Conservation (phyloP, 345 rosid species). For the Leavenworthia alabamica region DNA sequence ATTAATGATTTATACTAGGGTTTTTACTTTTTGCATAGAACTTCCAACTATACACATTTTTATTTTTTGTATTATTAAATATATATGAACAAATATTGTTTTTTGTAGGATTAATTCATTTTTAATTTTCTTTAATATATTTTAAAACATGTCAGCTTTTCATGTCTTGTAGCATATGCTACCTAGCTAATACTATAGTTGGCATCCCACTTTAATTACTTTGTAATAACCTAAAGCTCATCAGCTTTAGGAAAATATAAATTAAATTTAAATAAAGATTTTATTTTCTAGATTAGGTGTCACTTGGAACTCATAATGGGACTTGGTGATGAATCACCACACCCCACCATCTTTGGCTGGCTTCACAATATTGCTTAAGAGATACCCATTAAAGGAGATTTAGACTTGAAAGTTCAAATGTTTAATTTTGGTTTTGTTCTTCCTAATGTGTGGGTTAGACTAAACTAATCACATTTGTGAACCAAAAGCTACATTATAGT, state of each 20-base stretch:
- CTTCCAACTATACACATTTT: not conserved
- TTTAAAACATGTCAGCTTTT: no score
- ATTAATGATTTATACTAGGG: no score
- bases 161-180: no score
- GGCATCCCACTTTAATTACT: slow-evolving; percentile 16
- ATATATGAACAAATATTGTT: not conserved
- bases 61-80: not conserved
- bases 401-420: slow-evolving; percentile 42
- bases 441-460: slow-evolving; percentile 53
- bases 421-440: slow-evolving; percentile 25
- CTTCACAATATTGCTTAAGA: slow-evolving; percentile 32
- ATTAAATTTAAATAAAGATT: slow-evolving; percentile 22
- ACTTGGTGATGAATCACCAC: slow-evolving; percentile 39
- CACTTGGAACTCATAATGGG: slow-evolving; percentile 56
- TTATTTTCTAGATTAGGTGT: slow-evolving; percentile 36
- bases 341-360: slow-evolving; percentile 52
- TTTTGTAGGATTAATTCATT: not conserved
- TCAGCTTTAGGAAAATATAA: slow-evolving; percentile 25
- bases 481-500: slow-evolving; percentile 45
- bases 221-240: slow-evolving; percentile 33
- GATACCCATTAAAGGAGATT: slow-evolving; percentile 53
- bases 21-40: not conserved
- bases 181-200: no score
- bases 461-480: slow-evolving; percentile 28
- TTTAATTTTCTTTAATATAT: not conserved